These are phyloP conservation scores for Lumnitzera littorea DNA, from an alignment of 345 rosid genomes.

Conservation along the genomic window DNA sequence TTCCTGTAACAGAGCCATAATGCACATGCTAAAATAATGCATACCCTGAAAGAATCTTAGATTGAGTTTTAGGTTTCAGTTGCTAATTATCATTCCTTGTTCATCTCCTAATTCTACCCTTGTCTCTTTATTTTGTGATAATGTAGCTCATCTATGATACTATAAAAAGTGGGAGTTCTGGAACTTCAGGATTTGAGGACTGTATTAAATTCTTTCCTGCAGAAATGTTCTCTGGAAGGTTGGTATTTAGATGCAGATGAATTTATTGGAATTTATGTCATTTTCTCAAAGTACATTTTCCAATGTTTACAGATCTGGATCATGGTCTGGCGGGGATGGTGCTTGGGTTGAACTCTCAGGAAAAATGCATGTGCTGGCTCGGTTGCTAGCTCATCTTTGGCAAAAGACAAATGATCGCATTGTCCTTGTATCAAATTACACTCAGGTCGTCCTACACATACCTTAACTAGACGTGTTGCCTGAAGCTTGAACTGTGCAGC, in stretches of 20 bases:
- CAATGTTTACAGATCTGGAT: constrained; percentile 61
- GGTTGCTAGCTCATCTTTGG: constrained; percentile 77
- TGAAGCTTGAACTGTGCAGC: no score
- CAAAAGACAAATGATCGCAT: constrained; percentile 84
- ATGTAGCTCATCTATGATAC: constrained; percentile 94
- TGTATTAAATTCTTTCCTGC: constrained; percentile 79
- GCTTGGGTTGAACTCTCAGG: constrained; percentile 98
- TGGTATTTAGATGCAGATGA: constrained; percentile 10
- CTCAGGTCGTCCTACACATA: constrained; percentile 50
- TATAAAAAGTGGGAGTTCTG: constrained; percentile 59
- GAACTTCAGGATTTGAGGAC: constrained; percentile 84
- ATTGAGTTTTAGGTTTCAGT: no score
- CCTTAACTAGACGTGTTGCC: background rate
- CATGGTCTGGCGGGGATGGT: constrained; percentile 94
- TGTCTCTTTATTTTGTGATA: constrained; percentile 13
- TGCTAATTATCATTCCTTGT: no score
- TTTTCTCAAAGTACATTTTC: constrained; percentile 11
- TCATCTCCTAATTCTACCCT: background rate
- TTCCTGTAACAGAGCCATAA: no score
- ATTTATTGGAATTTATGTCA: constrained; percentile 1
- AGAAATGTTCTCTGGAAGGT: constrained; percentile 97
- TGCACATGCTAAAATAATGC: no score
- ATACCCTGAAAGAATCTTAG: no score
- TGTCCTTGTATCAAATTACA: constrained; percentile 95
- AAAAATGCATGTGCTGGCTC: constrained; percentile 95